Conservation (phyloP, 1,284 basidiomycete species). For the Rhodotorula mucilaginosa region DNA sequence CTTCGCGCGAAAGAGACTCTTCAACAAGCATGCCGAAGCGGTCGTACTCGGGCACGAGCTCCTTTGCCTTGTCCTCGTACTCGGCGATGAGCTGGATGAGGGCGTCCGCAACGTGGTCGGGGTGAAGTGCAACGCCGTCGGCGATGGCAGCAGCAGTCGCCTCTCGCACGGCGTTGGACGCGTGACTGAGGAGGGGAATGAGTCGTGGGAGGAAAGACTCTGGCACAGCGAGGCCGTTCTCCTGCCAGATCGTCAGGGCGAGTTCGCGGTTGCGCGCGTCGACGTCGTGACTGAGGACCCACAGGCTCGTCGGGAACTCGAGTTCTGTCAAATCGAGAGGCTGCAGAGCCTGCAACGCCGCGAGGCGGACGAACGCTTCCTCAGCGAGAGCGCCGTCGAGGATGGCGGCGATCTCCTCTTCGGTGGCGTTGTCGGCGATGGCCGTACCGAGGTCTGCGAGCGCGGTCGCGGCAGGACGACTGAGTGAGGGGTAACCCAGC, state of each 20-base stretch:
- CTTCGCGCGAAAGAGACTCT: slow-evolving; percentile 80
- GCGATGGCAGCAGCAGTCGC: slow-evolving; percentile 73
- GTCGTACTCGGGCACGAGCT: slow-evolving; percentile 72
- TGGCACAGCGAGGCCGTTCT: slow-evolving; percentile 88
- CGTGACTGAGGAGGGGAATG: slow-evolving; percentile 75
- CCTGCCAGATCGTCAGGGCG: slow-evolving; percentile 85
- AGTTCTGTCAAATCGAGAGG: slow-evolving; percentile 92
- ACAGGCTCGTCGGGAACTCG: slow-evolving; percentile 86
- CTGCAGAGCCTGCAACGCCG: slow-evolving; percentile 86
- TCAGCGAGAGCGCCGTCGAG: slow-evolving; percentile 75
- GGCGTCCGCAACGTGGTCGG: slow-evolving; percentile 61
- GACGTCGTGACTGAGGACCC: slow-evolving; percentile 84
- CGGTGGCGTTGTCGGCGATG: slow-evolving; percentile 65
- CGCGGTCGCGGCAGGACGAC: slow-evolving; percentile 79
- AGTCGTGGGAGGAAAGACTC: slow-evolving; percentile 67
- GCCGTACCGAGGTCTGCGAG: slow-evolving; percentile 81
- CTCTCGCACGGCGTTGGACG: slow-evolving; percentile 74
- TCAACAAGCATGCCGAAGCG: slow-evolving; percentile 82
- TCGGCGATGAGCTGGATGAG: slow-evolving; percentile 61
- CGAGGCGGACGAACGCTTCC: slow-evolving; percentile 83
- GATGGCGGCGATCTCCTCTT: slow-evolving; percentile 65
- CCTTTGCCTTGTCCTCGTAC: slow-evolving; percentile 84
- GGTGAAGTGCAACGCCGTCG: slow-evolving; percentile 72
- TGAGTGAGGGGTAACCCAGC: slow-evolving; percentile 72
- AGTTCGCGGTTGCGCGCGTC: slow-evolving; percentile 88